These are phyloP conservation scores for Inga laurina DNA, from an alignment of 306 rosid species.

Conservation along the genomic window DNA sequence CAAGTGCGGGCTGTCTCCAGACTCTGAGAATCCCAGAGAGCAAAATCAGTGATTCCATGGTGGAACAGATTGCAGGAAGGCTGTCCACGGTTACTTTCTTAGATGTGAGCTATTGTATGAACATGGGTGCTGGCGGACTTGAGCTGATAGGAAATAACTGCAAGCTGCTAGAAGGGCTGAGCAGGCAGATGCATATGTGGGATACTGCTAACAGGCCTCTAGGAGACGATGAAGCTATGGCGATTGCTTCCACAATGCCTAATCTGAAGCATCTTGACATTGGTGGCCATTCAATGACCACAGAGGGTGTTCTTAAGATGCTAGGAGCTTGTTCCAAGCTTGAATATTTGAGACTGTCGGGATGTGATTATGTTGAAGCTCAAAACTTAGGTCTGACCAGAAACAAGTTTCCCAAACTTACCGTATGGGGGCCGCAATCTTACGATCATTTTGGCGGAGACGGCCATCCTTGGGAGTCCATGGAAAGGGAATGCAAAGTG, in stretches of 20 bases:
- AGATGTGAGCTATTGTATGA: background rate
- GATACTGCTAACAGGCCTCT: background rate
- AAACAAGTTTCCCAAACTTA: background rate
- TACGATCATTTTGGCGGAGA: background rate
- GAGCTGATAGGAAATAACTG: background rate
- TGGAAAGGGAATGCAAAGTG: background rate
- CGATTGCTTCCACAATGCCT: background rate
- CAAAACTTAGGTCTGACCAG: background rate
- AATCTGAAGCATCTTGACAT: background rate
- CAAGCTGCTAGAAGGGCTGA: background rate
- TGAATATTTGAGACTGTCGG: background rate
- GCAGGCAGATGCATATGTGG: background rate
- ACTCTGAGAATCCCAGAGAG: background rate
- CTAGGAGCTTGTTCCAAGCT: background rate
- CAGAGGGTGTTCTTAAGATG: background rate
- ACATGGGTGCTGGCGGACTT: background rate
- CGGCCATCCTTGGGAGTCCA: background rate
- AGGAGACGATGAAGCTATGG: background rate
- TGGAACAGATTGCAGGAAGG: background rate
- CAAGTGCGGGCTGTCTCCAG: background rate
- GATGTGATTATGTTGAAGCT: background rate
- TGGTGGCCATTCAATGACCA: background rate
- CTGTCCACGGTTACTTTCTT: background rate
- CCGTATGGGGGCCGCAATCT: background rate
- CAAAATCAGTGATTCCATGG: background rate